phyloP scores from a whole-genome alignment of 2,329 filamentous ascomycete species.

The Plectosphaerella cucumerina region DNA sequence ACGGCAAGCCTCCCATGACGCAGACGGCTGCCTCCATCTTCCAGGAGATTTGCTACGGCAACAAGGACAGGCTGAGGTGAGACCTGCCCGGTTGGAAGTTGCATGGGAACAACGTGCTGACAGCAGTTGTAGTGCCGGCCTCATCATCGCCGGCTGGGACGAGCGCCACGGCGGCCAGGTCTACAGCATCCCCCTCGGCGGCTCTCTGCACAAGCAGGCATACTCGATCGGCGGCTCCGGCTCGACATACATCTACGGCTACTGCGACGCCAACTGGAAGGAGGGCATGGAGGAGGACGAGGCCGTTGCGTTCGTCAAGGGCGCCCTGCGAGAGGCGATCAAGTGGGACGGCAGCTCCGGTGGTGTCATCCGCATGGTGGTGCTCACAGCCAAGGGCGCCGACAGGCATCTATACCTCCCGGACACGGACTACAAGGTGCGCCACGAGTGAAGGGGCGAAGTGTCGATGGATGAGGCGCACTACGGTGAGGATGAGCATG shows the following conservation, averaged over 20 bases:
- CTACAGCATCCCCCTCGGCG: slow-evolving; percentile 93
- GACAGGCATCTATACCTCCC: slow-evolving; percentile 94
- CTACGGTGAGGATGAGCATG: no score
- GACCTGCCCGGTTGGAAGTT: slow-evolving; percentile 22
- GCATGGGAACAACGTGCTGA: background rate
- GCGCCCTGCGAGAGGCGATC: slow-evolving; percentile 86
- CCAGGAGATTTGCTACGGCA: slow-evolving; percentile 96
- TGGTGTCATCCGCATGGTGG: slow-evolving; percentile 96
- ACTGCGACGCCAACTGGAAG: slow-evolving; percentile 94
- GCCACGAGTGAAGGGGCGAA: slow-evolving; percentile 51
- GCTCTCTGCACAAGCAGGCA: slow-evolving; percentile 93
- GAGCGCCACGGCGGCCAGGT: slow-evolving; percentile 93
- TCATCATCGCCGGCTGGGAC: slow-evolving; percentile 99
- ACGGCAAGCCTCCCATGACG: slow-evolving; percentile 86
- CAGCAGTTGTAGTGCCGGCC: slow-evolving; percentile 71
- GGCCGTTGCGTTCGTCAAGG: slow-evolving; percentile 90
- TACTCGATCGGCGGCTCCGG: slow-evolving; percentile 96
- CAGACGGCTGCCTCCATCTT: slow-evolving; percentile 94
- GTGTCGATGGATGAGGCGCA: no score
- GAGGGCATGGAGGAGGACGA: slow-evolving; percentile 92
- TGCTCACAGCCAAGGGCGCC: slow-evolving; percentile 84
- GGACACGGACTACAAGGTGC: slow-evolving; percentile 78
- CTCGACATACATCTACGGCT: slow-evolving; percentile 99
- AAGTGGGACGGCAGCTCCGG: slow-evolving; percentile 99
- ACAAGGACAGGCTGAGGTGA: slow-evolving; percentile 90